A percentile compares a stretch with the other conserved stretches of the same genome.
These are phyloP conservation scores for Trifolium dubium DNA, from an alignment of 306 rosid species.

Conservation along the genomic window DNA sequence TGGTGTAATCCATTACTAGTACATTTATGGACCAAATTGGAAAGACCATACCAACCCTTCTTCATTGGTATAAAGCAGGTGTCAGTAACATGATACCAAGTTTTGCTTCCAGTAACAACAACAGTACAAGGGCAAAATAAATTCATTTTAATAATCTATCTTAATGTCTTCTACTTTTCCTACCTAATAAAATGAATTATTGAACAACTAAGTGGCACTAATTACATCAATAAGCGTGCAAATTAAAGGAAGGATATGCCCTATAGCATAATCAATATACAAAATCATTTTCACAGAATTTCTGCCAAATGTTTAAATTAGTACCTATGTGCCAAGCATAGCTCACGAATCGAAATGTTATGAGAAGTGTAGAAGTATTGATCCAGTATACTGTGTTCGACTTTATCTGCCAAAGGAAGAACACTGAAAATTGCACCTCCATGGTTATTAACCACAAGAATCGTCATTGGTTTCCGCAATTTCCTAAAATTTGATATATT, in stretches of 20 bases:
- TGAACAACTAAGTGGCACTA: background rate
- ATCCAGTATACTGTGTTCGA: conserved; percentile 59
- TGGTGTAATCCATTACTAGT: background rate
- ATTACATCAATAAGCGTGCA: conserved; percentile 2
- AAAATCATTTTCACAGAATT: conserved; percentile 27
- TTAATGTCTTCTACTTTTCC: conserved; percentile 8
- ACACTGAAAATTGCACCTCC: conserved; percentile 97
- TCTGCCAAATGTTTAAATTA: conserved; percentile 23
- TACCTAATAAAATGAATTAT: conserved; percentile 12
- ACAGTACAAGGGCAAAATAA: conserved; percentile 14
- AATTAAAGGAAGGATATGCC: conserved; percentile 16
- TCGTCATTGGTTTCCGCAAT: conserved; percentile 84
- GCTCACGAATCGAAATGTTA: conserved; percentile 61
- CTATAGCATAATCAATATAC: background rate
- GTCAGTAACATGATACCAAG: conserved; percentile 5
- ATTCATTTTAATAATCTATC: conserved; percentile 1
- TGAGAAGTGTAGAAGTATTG: conserved; percentile 86
- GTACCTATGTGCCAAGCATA: conserved; percentile 93
- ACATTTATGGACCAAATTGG: background rate
- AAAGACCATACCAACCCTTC: conserved; percentile 1
- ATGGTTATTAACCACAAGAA: conserved; percentile 80
- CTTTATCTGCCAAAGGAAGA: conserved; percentile 80
- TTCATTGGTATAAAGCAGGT: conserved; percentile 10
- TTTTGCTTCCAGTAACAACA: background rate
- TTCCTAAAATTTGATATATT: conserved; percentile 55